Conservation (phyloP, 306 rosid species). For the Heteromeles arbutifolia region DNA sequence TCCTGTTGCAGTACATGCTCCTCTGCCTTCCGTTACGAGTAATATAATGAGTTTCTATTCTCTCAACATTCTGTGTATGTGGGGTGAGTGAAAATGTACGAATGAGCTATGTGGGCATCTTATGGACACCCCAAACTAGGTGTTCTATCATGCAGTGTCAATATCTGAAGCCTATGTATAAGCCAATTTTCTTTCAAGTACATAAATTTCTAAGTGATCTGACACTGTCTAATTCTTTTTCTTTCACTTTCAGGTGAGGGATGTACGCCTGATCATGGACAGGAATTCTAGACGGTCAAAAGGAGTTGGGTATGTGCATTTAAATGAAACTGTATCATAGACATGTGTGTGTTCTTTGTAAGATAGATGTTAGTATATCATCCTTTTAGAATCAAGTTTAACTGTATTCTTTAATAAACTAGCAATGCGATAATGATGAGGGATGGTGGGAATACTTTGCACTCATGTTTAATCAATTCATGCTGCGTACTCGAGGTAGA, state of each 20-base stretch:
- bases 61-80: slow-evolving; percentile 40
- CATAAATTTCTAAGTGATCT: background rate
- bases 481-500: slow-evolving; percentile 90
- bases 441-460: slow-evolving; percentile 98
- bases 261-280: slow-evolving; percentile 98
- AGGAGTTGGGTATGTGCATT: slow-evolving; percentile 94
- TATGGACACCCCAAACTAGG: slow-evolving; percentile 22
- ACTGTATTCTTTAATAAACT: slow-evolving; percentile 97
- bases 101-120: slow-evolving; percentile 19
- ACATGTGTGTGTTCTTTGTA: slow-evolving; percentile 38
- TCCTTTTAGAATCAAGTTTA: slow-evolving; percentile 62
- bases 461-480: slow-evolving; percentile 97
- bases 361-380: slow-evolving; percentile 39
- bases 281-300: slow-evolving; percentile 97
- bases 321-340: slow-evolving; percentile 12
- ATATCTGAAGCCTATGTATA: slow-evolving; percentile 9
- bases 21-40: slow-evolving; percentile 49
- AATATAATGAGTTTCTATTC: slow-evolving; percentile 34
- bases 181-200: background rate
- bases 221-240: background rate
- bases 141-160: slow-evolving; percentile 19
- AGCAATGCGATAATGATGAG: slow-evolving; percentile 99
- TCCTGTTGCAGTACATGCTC: slow-evolving; percentile 42
- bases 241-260: slow-evolving; percentile 70
- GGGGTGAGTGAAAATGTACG: slow-evolving; percentile 37